phyloP scores from a whole-genome alignment of 805 yeast species.

The Wickerhamomyces chambardii region DNA sequence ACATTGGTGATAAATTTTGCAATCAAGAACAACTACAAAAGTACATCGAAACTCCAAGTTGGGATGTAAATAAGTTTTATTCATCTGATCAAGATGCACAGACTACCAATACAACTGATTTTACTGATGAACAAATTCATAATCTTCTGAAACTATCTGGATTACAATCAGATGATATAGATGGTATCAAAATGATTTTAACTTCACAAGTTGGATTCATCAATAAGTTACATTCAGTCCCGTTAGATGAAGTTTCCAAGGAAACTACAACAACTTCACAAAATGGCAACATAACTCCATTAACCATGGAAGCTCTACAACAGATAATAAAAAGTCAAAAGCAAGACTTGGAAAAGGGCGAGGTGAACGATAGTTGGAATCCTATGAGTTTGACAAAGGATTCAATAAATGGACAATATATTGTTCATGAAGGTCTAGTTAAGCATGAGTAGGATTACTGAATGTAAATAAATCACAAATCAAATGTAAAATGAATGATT shows the following conservation, averaged over 20 bases:
- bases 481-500: too few relatives aligned
- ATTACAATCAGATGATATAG: slow-evolving; percentile 24
- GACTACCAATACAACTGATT: too few relatives aligned
- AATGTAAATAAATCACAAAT: too few relatives aligned
- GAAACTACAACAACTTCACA: slow-evolving; percentile 21
- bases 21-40: too few relatives aligned
- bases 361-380: slow-evolving; percentile 31
- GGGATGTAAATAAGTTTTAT: too few relatives aligned
- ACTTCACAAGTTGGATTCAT: slow-evolving; percentile 46
- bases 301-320: slow-evolving; percentile 23
- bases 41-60: too few relatives aligned
- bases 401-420: slow-evolving; percentile 28
- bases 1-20: too few relatives aligned
- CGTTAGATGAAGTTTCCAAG: slow-evolving; percentile 6
- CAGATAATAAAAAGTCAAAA: slow-evolving; percentile 14
- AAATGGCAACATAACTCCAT: slow-evolving; percentile 5
- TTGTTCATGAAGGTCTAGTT: slow-evolving; percentile 37
- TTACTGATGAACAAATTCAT: slow-evolving; percentile 1
- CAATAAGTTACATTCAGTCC: slow-evolving; percentile 30
- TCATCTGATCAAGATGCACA: too few relatives aligned
- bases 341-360: slow-evolving; percentile 28
- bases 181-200: too few relatives aligned
- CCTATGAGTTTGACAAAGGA: slow-evolving; percentile 24
- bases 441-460: slow-evolving; percentile 22
- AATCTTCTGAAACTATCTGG: slow-evolving; percentile 42